Percentiles rank a stretch among this genome's conserved stretches.
Conservation (phyloP, 208 protist species). For the Acanthamoeba castellanii region DNA sequence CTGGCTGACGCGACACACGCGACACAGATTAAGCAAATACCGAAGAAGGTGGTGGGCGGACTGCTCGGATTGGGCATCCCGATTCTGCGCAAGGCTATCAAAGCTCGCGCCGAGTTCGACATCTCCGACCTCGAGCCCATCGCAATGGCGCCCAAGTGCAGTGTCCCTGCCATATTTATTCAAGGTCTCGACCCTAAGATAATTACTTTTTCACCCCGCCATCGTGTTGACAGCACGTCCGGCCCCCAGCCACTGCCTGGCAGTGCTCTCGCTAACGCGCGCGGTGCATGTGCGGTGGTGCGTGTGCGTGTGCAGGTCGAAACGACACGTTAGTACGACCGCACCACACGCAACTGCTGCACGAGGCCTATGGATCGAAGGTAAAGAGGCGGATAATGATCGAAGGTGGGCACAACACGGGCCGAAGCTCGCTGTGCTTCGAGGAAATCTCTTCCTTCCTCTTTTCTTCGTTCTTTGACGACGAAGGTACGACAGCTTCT, state of each 20-base stretch:
- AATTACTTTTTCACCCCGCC: too few species aligned
- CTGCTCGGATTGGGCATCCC: constrained; percentile 24
- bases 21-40: constrained; percentile 47
- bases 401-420: constrained; percentile 49
- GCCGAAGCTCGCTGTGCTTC: neutral
- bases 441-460: constrained; percentile 51
- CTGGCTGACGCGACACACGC: neutral
- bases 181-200: neutral
- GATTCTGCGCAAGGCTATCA: constrained; percentile 51
- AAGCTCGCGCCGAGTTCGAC: constrained; percentile 23
- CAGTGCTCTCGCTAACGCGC: neutral
- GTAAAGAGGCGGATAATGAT: neutral
- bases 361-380: neutral
- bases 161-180: constrained; percentile 23
- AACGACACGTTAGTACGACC: constrained; percentile 18
- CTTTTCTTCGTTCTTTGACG: constrained; percentile 5
- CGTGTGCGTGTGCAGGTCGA: neutral
- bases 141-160: constrained; percentile 11
- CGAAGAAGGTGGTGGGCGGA: constrained; percentile 45
- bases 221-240: neutral
- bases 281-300: neutral
- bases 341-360: constrained; percentile 28
- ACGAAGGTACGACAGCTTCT: neutral
- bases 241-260: too few species aligned
- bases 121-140: constrained; percentile 50